These are phyloP conservation scores for Bipolaris gigantea DNA, from an alignment of 2,329 filamentous ascomycete species.

Conservation along the genomic window DNA sequence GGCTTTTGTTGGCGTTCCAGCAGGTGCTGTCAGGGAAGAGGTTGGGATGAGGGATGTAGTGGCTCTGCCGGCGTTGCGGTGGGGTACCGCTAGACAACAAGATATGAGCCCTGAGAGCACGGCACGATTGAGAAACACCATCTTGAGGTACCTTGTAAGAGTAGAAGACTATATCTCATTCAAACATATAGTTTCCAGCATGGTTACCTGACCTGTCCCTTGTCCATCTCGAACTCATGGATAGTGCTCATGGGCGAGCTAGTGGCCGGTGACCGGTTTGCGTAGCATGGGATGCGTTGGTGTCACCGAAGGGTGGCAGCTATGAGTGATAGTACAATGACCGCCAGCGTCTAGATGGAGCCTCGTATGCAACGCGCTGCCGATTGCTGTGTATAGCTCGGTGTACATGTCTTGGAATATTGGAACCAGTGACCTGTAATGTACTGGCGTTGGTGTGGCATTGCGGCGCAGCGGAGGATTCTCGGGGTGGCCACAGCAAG, in stretches of 20 bases:
- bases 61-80: conserved; percentile 6
- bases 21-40: conserved; percentile 10
- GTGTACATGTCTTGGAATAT: conserved; percentile 2
- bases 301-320: not conserved
- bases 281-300: not conserved
- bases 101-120: conserved; percentile 10
- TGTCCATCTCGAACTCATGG: not conserved
- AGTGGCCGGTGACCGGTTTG: not conserved
- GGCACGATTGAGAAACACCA: conserved; percentile 12
- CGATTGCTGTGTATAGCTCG: not conserved
- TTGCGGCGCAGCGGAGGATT: not conserved
- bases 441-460: conserved; percentile 4
- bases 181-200: not conserved
- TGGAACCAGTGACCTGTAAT: not conserved
- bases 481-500: not conserved
- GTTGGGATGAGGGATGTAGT: conserved; percentile 29
- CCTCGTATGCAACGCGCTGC: conserved; percentile 1
- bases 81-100: conserved; percentile 5
- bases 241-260: not conserved
- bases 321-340: conserved; percentile 10
- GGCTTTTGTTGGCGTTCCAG: conserved; percentile 5
- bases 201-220: not conserved
- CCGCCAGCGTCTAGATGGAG: conserved; percentile 34
- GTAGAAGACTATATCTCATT: not conserved
- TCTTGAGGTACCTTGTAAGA: conserved; percentile 5